Percentiles rank a stretch among this genome's conserved stretches.
Evolutionary conservation across 345 rosid species (phyloP).

Genomic region (Gossypioides kirkii): DNA sequence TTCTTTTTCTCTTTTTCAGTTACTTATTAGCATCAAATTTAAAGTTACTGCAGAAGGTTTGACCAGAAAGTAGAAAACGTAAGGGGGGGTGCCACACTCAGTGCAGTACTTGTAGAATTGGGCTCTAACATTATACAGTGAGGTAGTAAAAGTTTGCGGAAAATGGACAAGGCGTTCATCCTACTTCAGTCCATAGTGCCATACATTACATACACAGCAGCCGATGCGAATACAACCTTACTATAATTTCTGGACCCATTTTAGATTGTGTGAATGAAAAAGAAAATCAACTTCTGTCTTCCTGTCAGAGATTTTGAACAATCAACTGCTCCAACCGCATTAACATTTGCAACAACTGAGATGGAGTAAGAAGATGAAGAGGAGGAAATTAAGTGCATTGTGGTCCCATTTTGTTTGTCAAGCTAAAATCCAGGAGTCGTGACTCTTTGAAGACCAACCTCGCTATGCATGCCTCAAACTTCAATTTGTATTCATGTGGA

Average conservation of each 20-base stretch:
- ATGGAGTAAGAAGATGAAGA: background rate
- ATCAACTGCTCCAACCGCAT: background rate
- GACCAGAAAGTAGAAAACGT: background rate
- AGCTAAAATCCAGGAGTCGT: background rate
- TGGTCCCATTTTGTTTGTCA: too few relatives aligned
- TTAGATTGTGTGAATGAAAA: constrained; percentile 8
- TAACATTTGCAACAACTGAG: background rate
- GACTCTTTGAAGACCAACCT: background rate
- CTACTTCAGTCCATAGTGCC: background rate
- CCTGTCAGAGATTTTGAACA: constrained; percentile 15
- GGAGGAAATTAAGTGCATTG: too few relatives aligned
- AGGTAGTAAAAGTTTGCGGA: background rate
- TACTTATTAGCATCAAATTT: background rate
- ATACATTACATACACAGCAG: background rate
- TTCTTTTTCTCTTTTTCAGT: background rate
- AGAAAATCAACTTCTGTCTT: background rate
- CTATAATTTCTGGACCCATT: constrained; percentile 6
- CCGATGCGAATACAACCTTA: constrained; percentile 11
- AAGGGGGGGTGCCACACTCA: background rate
- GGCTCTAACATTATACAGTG: background rate
- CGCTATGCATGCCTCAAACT: background rate
- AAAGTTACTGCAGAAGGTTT: background rate
- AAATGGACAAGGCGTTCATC: constrained; percentile 1
- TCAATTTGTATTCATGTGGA: background rate
- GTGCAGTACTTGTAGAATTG: background rate